Percentiles rank a stretch among this genome's conserved stretches.
phyloP scores from a whole-genome alignment of 2,329 filamentous ascomycete species.

The Periconia digitata region DNA sequence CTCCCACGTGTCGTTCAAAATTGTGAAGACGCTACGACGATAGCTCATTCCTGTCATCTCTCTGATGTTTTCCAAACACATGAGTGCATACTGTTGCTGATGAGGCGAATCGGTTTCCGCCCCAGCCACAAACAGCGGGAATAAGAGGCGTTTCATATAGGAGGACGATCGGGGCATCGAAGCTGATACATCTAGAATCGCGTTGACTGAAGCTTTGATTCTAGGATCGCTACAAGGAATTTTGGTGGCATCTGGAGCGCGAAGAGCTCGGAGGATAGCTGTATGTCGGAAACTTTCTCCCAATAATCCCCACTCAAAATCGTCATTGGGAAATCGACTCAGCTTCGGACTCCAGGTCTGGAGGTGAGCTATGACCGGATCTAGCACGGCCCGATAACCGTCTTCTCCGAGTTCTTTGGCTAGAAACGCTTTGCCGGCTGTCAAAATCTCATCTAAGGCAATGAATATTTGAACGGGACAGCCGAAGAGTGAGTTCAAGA shows the following conservation, averaged over 20 bases:
- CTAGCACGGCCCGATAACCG: constrained; percentile 2
- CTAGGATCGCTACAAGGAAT: constrained; percentile 9
- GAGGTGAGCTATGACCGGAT: constrained; percentile 2
- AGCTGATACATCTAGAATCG: constrained; percentile 14
- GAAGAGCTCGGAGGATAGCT: constrained; percentile 9
- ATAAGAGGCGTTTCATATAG: constrained; percentile 14
- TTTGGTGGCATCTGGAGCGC: constrained; percentile 11
- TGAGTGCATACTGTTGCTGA: constrained; percentile 14
- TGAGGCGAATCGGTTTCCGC: constrained; percentile 16
- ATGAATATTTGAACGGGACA: constrained; percentile 12
- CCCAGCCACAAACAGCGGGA: constrained; percentile 16
- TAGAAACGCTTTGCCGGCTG: constrained; percentile 5
- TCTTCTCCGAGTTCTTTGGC: neutral
- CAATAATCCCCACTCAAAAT: constrained; percentile 12
- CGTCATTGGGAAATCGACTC: constrained; percentile 6
- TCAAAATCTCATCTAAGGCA: constrained; percentile 9
- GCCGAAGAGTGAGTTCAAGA: constrained; percentile 10
- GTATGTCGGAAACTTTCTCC: constrained; percentile 14
- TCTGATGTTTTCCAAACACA: constrained; percentile 14
- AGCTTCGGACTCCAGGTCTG: constrained; percentile 2
- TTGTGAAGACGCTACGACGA: constrained; percentile 6
- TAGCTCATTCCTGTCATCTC: constrained; percentile 11
- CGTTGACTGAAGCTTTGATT: constrained; percentile 9
- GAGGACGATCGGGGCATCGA: constrained; percentile 8
- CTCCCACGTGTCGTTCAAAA: constrained; percentile 14